These are phyloP conservation scores for Rosa multiflora DNA, from an alignment of 306 rosid species.

Conservation along the genomic window DNA sequence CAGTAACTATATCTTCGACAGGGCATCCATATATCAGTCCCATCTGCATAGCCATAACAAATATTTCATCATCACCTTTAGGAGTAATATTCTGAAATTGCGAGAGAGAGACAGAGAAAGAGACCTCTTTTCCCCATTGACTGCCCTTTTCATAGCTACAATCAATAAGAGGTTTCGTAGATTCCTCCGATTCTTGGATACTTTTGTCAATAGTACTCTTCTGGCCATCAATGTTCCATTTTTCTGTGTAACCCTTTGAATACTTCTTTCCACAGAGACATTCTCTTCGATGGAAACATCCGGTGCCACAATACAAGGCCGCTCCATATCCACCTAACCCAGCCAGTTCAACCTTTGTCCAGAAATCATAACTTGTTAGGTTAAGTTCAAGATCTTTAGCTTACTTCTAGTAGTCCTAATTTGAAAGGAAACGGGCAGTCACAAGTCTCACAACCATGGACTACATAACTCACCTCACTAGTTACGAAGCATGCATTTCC, in stretches of 20 bases:
- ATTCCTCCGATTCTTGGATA: slow-evolving; percentile 45
- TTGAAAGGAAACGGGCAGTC: neutral
- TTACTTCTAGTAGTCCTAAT: neutral
- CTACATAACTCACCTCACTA: slow-evolving; percentile 27
- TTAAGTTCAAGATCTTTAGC: neutral
- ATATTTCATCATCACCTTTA: too few species aligned
- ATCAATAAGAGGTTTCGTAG: slow-evolving; percentile 44
- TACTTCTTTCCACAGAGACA: slow-evolving; percentile 46
- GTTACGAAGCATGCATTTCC: slow-evolving; percentile 5
- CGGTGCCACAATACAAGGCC: slow-evolving; percentile 67
- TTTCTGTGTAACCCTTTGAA: slow-evolving; percentile 25
- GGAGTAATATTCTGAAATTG: neutral
- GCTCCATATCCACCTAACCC: slow-evolving; percentile 52
- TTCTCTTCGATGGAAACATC: slow-evolving; percentile 69
- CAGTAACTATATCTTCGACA: slow-evolving; percentile 59
- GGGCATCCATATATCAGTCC: slow-evolving; percentile 70
- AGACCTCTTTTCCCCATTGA: slow-evolving; percentile 68
- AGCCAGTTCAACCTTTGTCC: slow-evolving; percentile 49
- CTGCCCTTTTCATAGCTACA: slow-evolving; percentile 59
- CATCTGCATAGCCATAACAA: slow-evolving; percentile 38
- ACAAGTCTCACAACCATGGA: too few species aligned
- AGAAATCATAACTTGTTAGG: slow-evolving; percentile 6
- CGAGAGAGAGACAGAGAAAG: slow-evolving; percentile 12
- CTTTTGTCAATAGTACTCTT: slow-evolving; percentile 29
- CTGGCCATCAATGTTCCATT: slow-evolving; percentile 13